These are phyloP conservation scores for Melocanna baccifera DNA, from an alignment of 176 grass and related monocot species.

Conservation along the genomic window DNA sequence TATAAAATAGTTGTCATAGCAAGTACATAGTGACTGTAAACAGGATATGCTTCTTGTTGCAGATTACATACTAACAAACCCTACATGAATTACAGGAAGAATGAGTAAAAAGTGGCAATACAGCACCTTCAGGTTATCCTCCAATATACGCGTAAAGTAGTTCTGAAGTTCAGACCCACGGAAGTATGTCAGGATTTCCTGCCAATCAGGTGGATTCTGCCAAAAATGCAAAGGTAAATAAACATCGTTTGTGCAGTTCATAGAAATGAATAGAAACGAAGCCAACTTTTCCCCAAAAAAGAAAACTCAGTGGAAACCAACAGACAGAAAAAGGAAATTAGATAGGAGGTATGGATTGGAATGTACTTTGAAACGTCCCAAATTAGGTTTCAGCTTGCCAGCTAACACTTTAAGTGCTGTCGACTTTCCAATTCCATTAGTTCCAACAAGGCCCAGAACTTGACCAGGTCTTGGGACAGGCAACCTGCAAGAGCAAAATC, in stretches of 20 bases:
- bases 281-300: neutral
- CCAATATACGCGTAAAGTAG: conserved; percentile 87
- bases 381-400: conserved; percentile 92
- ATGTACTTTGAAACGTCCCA: conserved; percentile 79
- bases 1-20: neutral
- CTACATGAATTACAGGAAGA: conserved; percentile 5
- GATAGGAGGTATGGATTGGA: neutral
- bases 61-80: neutral
- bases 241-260: neutral
- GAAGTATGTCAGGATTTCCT: conserved; percentile 90
- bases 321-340: conserved; percentile 9
- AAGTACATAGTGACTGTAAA: neutral
- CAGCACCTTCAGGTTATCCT: conserved; percentile 81
- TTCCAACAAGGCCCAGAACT: conserved; percentile 86
- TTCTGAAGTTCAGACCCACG: conserved; percentile 89
- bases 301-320: conserved; percentile 16
- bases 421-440: conserved; percentile 94
- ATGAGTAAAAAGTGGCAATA: neutral
- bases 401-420: conserved; percentile 88
- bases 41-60: neutral
- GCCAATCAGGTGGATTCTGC: conserved; percentile 91
- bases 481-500: conserved; percentile 49
- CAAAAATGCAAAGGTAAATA: conserved; percentile 4
- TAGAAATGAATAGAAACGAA: conserved; percentile 4
- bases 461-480: conserved; percentile 92